These are phyloP conservation scores for Trichoderma harzianum DNA, from an alignment of 2,329 filamentous ascomycete genomes.

Conservation along the genomic window DNA sequence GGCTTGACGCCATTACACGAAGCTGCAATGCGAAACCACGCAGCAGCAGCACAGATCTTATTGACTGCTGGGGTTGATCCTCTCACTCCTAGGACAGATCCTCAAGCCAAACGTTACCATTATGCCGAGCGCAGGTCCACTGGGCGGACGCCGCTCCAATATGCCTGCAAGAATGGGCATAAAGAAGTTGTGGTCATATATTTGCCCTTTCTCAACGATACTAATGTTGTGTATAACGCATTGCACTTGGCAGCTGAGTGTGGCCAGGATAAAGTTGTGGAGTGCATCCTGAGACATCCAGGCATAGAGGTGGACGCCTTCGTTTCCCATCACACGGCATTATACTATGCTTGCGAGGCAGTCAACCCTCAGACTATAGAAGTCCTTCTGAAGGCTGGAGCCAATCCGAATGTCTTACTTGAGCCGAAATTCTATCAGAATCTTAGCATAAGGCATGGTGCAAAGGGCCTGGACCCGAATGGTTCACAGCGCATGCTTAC, in stretches of 20 bases:
- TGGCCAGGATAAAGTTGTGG: constrained; percentile 24
- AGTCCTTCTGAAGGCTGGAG: constrained; percentile 31
- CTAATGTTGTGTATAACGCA: constrained; percentile 25
- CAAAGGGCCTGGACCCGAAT: not conserved
- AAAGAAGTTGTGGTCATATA: constrained; percentile 27
- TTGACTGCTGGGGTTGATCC: constrained; percentile 36
- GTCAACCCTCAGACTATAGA: constrained; percentile 22
- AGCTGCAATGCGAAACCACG: constrained; percentile 33
- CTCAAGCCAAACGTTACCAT: not conserved
- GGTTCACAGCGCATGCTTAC: not conserved
- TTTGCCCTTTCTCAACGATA: constrained; percentile 25
- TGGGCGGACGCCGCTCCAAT: constrained; percentile 30
- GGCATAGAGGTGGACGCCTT: constrained; percentile 32
- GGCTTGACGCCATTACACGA: constrained; percentile 36
- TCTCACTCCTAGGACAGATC: constrained; percentile 26
- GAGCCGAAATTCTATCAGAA: not conserved
- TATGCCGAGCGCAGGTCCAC: not conserved
- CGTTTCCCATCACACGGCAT: constrained; percentile 22
- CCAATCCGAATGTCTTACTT: constrained; percentile 25
- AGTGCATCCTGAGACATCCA: constrained; percentile 29
- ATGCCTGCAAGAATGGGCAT: constrained; percentile 30
- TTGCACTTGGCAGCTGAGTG: constrained; percentile 27
- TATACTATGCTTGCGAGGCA: constrained; percentile 21
- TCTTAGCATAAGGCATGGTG: not conserved
- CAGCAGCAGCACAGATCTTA: constrained; percentile 27